Evolutionary conservation across 768 basidiomycete species (phyloP).

Genomic region (Naganishia randhawae): DNA sequence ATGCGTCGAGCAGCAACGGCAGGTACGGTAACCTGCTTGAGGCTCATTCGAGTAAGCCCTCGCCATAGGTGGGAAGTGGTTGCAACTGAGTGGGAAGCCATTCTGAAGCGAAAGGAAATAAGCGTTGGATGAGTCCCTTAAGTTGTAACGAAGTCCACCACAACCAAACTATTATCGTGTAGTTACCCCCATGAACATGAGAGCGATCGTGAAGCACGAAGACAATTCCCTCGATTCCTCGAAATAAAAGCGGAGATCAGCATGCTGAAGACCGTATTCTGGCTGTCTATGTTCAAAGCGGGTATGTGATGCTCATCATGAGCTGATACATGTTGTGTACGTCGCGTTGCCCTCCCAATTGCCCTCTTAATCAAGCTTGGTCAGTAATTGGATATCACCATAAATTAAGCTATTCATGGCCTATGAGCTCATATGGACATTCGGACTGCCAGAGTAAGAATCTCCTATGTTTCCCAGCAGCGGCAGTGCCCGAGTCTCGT

Average conservation of each 20-base stretch:
- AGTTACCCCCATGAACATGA: too few relatives aligned
- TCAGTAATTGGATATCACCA: too few relatives aligned
- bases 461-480: too few relatives aligned
- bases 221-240: background rate
- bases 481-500: too few relatives aligned
- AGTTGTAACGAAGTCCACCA: background rate
- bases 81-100: background rate
- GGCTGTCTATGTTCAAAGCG: background rate
- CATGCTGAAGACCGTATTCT: background rate
- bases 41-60: background rate
- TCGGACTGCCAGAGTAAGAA: too few relatives aligned
- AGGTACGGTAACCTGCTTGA: background rate
- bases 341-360: too few relatives aligned
- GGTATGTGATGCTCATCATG: too few relatives aligned
- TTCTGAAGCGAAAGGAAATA: background rate
- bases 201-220: background rate
- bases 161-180: background rate
- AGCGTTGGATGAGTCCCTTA: background rate
- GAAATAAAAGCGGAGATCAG: constrained; percentile 16
- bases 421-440: too few relatives aligned
- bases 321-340: too few relatives aligned
- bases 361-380: background rate
- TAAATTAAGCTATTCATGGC: too few relatives aligned
- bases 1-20: constrained; percentile 21
- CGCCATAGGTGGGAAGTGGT: constrained; percentile 1